phyloP scores from a whole-genome alignment of 768 basidiomycete species.

The Trametes sanguinea region DNA sequence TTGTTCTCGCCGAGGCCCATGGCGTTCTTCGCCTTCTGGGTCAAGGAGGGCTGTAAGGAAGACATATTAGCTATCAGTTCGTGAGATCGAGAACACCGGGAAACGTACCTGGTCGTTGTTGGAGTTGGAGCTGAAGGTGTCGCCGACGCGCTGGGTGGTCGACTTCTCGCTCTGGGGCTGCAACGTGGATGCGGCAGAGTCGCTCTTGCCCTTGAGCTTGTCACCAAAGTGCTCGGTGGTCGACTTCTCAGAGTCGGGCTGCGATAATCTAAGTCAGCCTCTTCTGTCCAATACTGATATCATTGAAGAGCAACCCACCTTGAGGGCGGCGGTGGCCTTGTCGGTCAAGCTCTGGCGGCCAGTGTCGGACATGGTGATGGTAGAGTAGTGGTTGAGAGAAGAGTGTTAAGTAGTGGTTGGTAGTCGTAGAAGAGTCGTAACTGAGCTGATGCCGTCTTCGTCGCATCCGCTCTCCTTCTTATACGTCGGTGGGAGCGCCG shows the following conservation, averaged over 20 bases:
- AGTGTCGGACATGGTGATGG: constrained; percentile 36
- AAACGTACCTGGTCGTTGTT: constrained; percentile 30
- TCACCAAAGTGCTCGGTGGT: constrained; percentile 41
- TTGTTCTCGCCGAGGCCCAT: constrained; percentile 34
- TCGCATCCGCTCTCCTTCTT: background rate
- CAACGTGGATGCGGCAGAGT: constrained; percentile 33
- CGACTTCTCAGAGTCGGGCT: constrained; percentile 42
- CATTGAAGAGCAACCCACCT: constrained; percentile 27
- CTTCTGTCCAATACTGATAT: too few species aligned
- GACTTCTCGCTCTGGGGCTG: constrained; percentile 40
- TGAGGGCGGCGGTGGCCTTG: constrained; percentile 36
- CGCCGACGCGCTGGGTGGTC: constrained; percentile 37
- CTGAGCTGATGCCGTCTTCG: background rate
- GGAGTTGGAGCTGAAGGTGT: constrained; percentile 36
- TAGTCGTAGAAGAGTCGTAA: background rate
- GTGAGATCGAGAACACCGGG: background rate
- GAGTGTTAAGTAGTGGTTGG: background rate
- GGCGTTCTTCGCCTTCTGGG: constrained; percentile 39
- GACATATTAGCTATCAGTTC: too few species aligned
- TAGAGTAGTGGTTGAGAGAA: background rate
- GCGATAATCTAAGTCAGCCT: background rate
- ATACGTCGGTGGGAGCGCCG: background rate
- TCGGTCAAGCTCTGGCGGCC: constrained; percentile 38
- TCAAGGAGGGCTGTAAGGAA: constrained; percentile 29
- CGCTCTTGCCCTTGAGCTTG: constrained; percentile 36